phyloP scores from a whole-genome alignment of 2,329 filamentous ascomycete species.

The Aspergillus sergii region DNA sequence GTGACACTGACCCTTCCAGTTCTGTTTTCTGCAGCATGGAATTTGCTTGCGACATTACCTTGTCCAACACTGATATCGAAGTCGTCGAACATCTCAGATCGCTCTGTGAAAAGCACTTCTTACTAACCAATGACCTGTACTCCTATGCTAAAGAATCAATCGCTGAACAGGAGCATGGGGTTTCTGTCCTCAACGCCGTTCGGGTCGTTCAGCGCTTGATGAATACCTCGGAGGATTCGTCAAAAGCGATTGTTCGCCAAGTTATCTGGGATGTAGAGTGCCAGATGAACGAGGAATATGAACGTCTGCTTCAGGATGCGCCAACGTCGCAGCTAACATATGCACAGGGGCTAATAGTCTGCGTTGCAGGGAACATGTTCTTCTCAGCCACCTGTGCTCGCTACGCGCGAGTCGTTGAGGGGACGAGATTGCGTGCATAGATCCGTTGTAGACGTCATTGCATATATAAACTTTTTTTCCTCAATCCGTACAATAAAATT shows the following conservation, averaged over 20 bases:
- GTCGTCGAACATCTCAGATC: not conserved
- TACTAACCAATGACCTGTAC: slow-evolving; percentile 21
- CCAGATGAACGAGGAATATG: slow-evolving; percentile 14
- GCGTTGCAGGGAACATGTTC: slow-evolving; percentile 19
- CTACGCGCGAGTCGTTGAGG: slow-evolving; percentile 14
- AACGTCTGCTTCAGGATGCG: not conserved
- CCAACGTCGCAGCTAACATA: slow-evolving; percentile 4
- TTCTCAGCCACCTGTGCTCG: slow-evolving; percentile 19
- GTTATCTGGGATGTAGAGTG: slow-evolving; percentile 16
- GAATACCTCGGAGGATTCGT: not conserved
- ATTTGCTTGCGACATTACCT: slow-evolving; percentile 6
- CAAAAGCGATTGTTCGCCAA: slow-evolving; percentile 6
- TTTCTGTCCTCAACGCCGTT: slow-evolving; percentile 15
- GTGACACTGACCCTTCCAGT: not conserved
- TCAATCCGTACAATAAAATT: fast-evolving
- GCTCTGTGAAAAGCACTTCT: slow-evolving; percentile 15
- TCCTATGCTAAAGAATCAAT: slow-evolving; percentile 18
- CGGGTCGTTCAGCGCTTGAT: slow-evolving; percentile 11
- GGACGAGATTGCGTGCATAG: slow-evolving; percentile 5
- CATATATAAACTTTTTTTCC: not conserved
- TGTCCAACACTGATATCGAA: not conserved
- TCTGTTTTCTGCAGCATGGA: slow-evolving; percentile 11
- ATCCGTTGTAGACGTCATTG: not conserved
- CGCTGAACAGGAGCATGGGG: slow-evolving; percentile 4
- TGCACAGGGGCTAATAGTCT: slow-evolving; percentile 11